Base-by-base conservation (phyloP, 2,329 filamentous ascomycete genomes). In the Sporothrix mexicana region DNA sequence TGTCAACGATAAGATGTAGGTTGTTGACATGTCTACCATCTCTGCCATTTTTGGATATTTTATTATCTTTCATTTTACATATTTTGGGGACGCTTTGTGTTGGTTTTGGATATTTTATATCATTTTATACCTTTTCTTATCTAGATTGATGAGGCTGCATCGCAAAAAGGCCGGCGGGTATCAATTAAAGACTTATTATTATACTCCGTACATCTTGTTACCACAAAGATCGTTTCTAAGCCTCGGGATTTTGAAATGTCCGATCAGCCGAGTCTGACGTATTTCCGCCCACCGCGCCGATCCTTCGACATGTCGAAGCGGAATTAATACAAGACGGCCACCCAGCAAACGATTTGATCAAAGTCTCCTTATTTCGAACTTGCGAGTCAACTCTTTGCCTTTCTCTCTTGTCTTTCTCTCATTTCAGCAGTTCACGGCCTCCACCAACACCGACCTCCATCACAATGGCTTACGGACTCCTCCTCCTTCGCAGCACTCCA, bases 191-290 rank as follows among this genome's bases (percentile, higher is more conserved):
- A 15, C 41, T 30, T 12, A 61, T 8, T 25, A 59, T 59, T 30
- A 59, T 59, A 57, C 55, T 30, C 15, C 30, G 5, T 36, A 6
- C 30, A 7, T 36, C 7, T 5, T 36, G 30, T 36, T 36, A 7
- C 7, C 30, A 3, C 30, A 36, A 36, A 36, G 30, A 20, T 7
- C 5, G 20, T 15, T 23, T 13, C n/a, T 20, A 7, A 12, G 13
- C 20, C 62, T 66, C 62, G 23, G 62, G n/a, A 66, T 49, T 5
- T 23, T 12, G 3, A 25, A 47, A n/a, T 9, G 64, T 20, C 45
- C 64, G 45, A 67, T 67, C 64, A 49, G 20, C 43, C 45, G 64
- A 67, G 36, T 67, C 64, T 67, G 64, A 36, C 64, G 8, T 67
- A 51, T 30, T 9, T 30, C 23, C 64, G 64, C 20, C 20, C 64